Evolutionary conservation across 495 filamentous ascomycete genomes (phyloP), one percentile per base, ranked within the genome.

Genomic region (Lophiotrema nucula): DNA sequence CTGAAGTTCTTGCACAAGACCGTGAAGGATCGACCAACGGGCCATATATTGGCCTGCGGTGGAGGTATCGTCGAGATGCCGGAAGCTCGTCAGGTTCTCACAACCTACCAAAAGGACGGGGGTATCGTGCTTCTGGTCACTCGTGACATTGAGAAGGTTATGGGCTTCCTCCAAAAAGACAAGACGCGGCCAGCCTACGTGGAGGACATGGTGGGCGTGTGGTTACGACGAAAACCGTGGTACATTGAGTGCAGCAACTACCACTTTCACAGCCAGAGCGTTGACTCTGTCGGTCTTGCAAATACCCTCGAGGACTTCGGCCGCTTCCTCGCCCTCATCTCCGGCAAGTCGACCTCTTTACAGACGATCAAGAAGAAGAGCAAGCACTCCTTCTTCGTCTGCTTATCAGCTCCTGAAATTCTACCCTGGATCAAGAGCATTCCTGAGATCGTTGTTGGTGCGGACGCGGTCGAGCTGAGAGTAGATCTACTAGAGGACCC

Each of bases 161-260:
- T 99, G 77, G 85, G 89, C 45, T 97, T 88, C 73, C 78, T 99
- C 45, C 85, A 88, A 60, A 80, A 87, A 28, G 93, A 99, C 74
- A 89, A 95, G 75, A 89, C 88, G 18, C 83, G 93, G 1, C 93
- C 93, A 8, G 95, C 93, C 25, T 97, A 96, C 69, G 83, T 90
- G 13, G 93, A 96, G 64, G 88, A 97, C 57, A 95, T 96, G 80
- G 84, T 89, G 75, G 86, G 83, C 1, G 93, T 99, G 25, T 97
- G 92, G 81, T 76, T 90, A 43, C 87, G 95, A 43, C 85, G 93
- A 15, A 93, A 92, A 72, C 89, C 90, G 2, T 95, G 89, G 84
- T 97, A 88, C 73, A 77, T 87, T 53, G 85, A 92, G 64, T 97
- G 93, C 78, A 97, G 92, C 76, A 97, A 97, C 70, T 87, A 88